Conservation (phyloP, 768 basidiomycete species). For the Chlorophyllum brunneum region DNA sequence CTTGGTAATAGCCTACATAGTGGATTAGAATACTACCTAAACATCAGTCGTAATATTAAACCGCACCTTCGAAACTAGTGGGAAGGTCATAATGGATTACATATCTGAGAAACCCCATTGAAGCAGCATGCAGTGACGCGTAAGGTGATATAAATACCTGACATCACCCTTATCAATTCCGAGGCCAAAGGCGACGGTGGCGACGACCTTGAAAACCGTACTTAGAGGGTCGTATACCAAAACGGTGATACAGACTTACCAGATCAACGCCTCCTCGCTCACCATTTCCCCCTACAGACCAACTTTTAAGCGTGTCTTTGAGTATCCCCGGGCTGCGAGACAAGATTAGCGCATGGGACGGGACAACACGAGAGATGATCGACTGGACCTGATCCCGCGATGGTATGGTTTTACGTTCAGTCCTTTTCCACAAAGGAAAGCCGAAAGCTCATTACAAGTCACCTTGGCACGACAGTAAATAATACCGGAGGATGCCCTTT, state of each 20-base stretch:
- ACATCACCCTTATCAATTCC: conserved; percentile 84
- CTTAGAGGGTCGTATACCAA: neutral
- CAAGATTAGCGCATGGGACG: neutral
- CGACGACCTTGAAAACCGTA: conserved; percentile 51
- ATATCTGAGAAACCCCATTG: conserved; percentile 37
- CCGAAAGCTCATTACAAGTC: conserved; percentile 65
- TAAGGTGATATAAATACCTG: conserved; percentile 33
- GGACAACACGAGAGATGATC: neutral
- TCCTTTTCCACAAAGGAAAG: conserved; percentile 62
- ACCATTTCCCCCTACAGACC: conserved; percentile 48
- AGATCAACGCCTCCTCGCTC: conserved; percentile 54
- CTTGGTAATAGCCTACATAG: conserved; percentile 74
- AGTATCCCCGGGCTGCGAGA: conserved; percentile 41
- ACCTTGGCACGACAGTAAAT: conserved; percentile 71
- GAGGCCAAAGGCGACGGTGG: conserved; percentile 83
- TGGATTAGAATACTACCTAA: conserved; percentile 1
- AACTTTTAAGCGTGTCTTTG: conserved; percentile 58
- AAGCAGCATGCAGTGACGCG: neutral
- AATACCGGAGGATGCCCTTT: conserved; percentile 63
- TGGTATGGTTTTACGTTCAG: conserved; percentile 72
- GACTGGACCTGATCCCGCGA: conserved; percentile 55
- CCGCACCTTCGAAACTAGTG: conserved; percentile 75
- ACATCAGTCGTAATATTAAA: neutral
- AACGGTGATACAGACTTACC: conserved; percentile 33
- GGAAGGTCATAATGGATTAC: conserved; percentile 82